Conservation (phyloP, 1,284 basidiomycete species). For the Austropuccinia psidii region DNA sequence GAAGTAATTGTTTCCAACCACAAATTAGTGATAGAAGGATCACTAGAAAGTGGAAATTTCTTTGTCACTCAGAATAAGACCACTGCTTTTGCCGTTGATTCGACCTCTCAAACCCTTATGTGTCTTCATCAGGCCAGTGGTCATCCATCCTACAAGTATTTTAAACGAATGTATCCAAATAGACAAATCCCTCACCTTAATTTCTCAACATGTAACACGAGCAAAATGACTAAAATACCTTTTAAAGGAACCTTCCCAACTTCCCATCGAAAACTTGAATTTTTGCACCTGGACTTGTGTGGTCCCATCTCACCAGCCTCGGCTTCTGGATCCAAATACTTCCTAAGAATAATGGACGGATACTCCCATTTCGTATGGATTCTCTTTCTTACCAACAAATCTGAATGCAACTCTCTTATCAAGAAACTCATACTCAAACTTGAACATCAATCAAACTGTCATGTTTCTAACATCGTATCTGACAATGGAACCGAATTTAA, state of each 20-base stretch:
- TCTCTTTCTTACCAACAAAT: not conserved
- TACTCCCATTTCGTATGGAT: constrained; percentile 22
- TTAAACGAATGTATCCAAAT: not conserved
- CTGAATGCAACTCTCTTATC: not conserved
- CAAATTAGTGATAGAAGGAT: not conserved
- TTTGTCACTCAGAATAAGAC: too few species aligned
- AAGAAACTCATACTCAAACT: not conserved
- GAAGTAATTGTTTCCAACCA: too few species aligned
- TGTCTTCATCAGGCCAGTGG: not conserved
- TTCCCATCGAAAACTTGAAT: not conserved
- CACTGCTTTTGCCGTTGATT: not conserved
- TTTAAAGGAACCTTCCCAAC: not conserved
- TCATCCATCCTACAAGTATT: not conserved
- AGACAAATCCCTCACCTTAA: not conserved
- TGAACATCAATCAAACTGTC: not conserved
- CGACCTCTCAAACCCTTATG: not conserved
- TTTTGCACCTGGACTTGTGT: not conserved
- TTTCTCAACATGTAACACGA: not conserved
- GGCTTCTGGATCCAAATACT: not conserved
- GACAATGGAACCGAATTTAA: constrained; percentile 5
- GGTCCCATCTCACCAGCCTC: not conserved
- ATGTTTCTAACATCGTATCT: not conserved
- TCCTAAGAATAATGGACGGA: not conserved
- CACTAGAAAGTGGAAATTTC: not conserved
- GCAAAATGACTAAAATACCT: not conserved